Conservation (phyloP, 2,329 filamentous ascomycete species). For the Knufia petricola region DNA sequence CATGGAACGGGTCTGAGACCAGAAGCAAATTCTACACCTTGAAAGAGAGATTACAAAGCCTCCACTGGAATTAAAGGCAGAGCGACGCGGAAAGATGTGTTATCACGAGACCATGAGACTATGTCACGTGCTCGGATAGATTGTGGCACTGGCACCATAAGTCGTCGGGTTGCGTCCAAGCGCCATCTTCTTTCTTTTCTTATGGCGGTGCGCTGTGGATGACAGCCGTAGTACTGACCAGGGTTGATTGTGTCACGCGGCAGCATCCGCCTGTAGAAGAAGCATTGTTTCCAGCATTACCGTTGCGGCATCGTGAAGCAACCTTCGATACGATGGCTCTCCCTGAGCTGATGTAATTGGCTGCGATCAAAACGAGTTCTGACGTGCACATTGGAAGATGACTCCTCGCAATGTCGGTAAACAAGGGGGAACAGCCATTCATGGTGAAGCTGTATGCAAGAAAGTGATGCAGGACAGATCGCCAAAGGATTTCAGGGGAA, state of each 20-base stretch:
- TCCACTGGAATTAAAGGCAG: too few species aligned
- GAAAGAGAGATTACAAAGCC: too few species aligned
- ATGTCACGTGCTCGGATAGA: too few species aligned
- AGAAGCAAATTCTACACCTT: too few species aligned
- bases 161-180: too few species aligned
- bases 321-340: background rate
- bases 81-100: too few species aligned
- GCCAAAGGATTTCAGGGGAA: constrained; percentile 1
- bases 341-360: background rate
- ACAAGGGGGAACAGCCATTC: background rate
- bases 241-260: background rate
- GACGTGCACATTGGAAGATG: background rate
- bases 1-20: too few species aligned
- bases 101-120: too few species aligned
- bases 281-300: background rate
- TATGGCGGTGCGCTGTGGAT: background rate
- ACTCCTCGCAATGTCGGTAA: constrained; percentile 4
- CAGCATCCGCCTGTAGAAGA: background rate
- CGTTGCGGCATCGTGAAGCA: too few species aligned
- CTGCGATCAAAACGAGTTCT: background rate
- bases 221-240: background rate
- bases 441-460: background rate
- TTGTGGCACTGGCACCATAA: too few species aligned
- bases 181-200: too few species aligned
- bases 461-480: constrained; percentile 9